Evolutionary conservation across 129 eudicot genomes (phyloP).

Genomic region (Helianthus tuberosus): DNA sequence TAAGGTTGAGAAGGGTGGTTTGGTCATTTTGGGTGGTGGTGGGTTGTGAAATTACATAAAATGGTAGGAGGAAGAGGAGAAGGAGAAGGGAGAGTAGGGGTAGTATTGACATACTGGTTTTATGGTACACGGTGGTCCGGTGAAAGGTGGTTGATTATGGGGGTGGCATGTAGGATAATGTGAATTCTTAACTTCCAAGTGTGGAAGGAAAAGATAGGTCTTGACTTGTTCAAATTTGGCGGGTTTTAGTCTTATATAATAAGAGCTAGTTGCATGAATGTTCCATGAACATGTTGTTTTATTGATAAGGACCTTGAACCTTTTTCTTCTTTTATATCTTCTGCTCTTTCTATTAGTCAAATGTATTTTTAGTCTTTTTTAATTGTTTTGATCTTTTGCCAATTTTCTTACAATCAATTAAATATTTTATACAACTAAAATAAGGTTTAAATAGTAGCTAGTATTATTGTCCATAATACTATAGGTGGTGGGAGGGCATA

Average conservation of each 20-base stretch:
- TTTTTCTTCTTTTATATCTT: not conserved
- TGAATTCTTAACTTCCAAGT: not conserved
- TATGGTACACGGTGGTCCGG: not conserved
- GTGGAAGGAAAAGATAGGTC: slow-evolving; percentile 15
- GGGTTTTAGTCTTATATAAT: slow-evolving; percentile 2
- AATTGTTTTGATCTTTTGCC: no score
- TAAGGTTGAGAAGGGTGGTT: slow-evolving; percentile 52
- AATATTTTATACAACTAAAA: no score
- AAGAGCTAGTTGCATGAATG: not conserved
- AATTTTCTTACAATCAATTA: no score
- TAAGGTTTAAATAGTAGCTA: no score
- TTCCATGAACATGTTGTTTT: slow-evolving; percentile 8
- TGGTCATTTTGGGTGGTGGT: slow-evolving; percentile 40
- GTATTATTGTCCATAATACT: no score
- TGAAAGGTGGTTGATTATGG: slow-evolving; percentile 22
- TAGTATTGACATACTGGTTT: slow-evolving; percentile 19
- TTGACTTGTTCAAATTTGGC: not conserved
- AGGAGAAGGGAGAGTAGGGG: slow-evolving; percentile 30
- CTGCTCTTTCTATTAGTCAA: not conserved
- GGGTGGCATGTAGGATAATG: slow-evolving; percentile 26
- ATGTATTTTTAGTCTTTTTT: not conserved
- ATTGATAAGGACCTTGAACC: not conserved
- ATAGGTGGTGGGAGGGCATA: no score
- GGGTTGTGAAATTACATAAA: slow-evolving; percentile 47
- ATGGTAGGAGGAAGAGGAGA: slow-evolving; percentile 46